A percentile compares a stretch with the other conserved stretches of the same genome.
phyloP scores from a whole-genome alignment of 306 rosid genomes.

The Aeschynomene evenia region DNA sequence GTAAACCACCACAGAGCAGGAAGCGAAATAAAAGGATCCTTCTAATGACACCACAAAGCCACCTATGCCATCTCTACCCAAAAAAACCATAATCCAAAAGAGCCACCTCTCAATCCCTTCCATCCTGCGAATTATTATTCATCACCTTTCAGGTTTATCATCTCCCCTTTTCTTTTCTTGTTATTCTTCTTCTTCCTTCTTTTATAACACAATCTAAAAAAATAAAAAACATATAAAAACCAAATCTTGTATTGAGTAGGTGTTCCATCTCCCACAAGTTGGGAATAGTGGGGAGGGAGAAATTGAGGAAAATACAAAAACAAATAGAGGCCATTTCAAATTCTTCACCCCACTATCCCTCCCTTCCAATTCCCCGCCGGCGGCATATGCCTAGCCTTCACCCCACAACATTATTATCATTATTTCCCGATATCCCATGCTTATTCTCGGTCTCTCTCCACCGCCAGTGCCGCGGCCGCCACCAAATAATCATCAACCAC shows the following conservation, averaged over 20 bases:
- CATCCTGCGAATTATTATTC: background rate
- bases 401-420: background rate
- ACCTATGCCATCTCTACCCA: background rate
- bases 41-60: conserved; percentile 48
- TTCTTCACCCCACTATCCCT: background rate
- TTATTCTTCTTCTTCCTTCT: conserved; percentile 2
- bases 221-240: too few species aligned
- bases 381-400: conserved; percentile 20
- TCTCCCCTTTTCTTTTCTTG: too few species aligned
- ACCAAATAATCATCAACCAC: conserved; percentile 28
- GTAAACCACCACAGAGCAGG: background rate
- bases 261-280: conserved; percentile 44
- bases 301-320: background rate
- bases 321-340: background rate
- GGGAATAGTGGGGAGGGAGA: conserved; percentile 49
- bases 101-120: background rate
- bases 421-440: conserved; percentile 49
- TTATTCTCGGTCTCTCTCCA: conserved; percentile 45
- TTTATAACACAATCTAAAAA: too few species aligned
- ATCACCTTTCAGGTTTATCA: background rate
- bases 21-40: conserved; percentile 42
- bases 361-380: background rate
- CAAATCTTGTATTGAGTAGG: background rate
- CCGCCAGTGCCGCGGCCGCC: conserved; percentile 40
- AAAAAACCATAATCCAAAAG: background rate